Conservation (phyloP, 495 filamentous ascomycete genomes). For the Penicillium coprophilum region DNA sequence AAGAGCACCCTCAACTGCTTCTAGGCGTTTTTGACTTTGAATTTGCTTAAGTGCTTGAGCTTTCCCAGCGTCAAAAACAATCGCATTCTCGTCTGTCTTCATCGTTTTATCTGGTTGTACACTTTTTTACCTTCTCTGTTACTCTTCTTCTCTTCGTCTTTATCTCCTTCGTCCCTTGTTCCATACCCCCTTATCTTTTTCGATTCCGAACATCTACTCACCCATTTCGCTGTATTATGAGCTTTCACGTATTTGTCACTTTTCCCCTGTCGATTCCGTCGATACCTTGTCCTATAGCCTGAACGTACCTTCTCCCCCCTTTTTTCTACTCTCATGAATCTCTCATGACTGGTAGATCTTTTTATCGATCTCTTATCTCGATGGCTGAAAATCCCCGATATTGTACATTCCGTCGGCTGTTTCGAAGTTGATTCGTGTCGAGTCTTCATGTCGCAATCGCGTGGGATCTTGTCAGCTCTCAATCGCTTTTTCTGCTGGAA, state of each 20-base stretch:
- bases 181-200: slow-evolving; percentile 28
- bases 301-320: slow-evolving; percentile 13
- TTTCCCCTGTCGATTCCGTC: slow-evolving; percentile 18
- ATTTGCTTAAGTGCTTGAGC: slow-evolving; percentile 1
- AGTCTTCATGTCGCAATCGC: not conserved
- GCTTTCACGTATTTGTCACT: slow-evolving; percentile 35
- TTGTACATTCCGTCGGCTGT: slow-evolving; percentile 29
- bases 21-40: slow-evolving; percentile 36
- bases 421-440: slow-evolving; percentile 21
- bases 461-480: not conserved
- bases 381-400: slow-evolving; percentile 14
- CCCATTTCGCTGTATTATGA: slow-evolving; percentile 53
- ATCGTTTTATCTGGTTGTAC: slow-evolving; percentile 6
- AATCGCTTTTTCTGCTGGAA: not conserved
- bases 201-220: slow-evolving; percentile 25
- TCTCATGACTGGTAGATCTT: slow-evolving; percentile 25
- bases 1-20: slow-evolving; percentile 97
- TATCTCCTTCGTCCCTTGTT: slow-evolving; percentile 18
- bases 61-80: slow-evolving; percentile 7
- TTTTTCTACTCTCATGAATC: slow-evolving; percentile 12
- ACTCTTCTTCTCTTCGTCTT: slow-evolving; percentile 6
- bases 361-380: not conserved
- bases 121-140: slow-evolving; percentile 16
- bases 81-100: slow-evolving; percentile 6
- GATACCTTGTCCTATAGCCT: slow-evolving; percentile 31